phyloP scores from a whole-genome alignment of 495 filamentous ascomycete species.

The Lepidopterella palustris region DNA sequence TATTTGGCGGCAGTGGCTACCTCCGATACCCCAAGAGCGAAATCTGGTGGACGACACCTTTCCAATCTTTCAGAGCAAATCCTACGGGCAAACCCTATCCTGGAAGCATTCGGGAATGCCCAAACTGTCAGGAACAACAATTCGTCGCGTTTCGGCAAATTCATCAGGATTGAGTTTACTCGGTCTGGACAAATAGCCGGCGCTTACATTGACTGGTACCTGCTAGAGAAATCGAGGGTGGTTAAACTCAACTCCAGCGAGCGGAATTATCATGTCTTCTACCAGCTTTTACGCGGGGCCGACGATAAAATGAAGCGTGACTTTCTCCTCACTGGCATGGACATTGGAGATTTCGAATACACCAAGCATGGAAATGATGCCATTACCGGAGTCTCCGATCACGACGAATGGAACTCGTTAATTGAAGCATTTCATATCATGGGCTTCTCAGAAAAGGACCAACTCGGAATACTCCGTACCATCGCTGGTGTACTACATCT shows the following conservation, averaged over 20 bases:
- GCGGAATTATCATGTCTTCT: conserved; percentile 97
- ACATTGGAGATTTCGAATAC: conserved; percentile 84
- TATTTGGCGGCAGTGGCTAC: conserved; percentile 93
- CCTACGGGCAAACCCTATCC: conserved; percentile 89
- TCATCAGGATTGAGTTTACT: conserved; percentile 95
- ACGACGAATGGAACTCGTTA: conserved; percentile 80
- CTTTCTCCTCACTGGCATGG: conserved; percentile 63
- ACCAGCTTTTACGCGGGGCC: conserved; percentile 85
- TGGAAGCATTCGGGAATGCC: conserved; percentile 97
- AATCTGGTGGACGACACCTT: conserved; percentile 57
- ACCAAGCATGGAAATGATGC: conserved; percentile 83
- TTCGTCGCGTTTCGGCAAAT: conserved; percentile 97
- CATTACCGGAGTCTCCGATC: conserved; percentile 86
- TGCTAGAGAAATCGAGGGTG: conserved; percentile 93
- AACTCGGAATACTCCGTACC: conserved; percentile 73
- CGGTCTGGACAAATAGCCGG: conserved; percentile 87
- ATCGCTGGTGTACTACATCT: conserved; percentile 89
- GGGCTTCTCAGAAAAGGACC: conserved; percentile 85
- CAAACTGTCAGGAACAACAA: conserved; percentile 98
- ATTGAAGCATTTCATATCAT: conserved; percentile 93
- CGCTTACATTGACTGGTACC: conserved; percentile 97
- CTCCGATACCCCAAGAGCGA: conserved; percentile 61
- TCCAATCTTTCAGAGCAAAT: conserved; percentile 96
- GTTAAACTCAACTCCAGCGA: conserved; percentile 80
- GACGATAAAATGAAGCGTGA: conserved; percentile 63